Conservation (phyloP, 2,329 filamentous ascomycete species). For the Trichothecium roseum region DNA sequence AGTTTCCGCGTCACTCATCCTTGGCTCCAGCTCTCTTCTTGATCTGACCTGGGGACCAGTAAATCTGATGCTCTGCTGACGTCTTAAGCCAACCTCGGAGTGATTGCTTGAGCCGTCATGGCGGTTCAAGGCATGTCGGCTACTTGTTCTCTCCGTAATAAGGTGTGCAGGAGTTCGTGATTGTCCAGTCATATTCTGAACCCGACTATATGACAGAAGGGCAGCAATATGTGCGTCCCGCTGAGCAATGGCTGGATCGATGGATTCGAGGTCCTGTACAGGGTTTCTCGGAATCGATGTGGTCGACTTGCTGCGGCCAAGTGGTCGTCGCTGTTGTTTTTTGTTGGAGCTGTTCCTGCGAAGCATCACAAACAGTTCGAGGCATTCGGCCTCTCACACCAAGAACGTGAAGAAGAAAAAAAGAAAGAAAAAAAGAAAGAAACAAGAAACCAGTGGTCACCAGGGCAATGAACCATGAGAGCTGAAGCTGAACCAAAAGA, state of each 20-base stretch:
- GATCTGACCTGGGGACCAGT: slow-evolving; percentile 22
- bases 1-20: slow-evolving; percentile 10
- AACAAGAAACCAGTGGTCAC: no score
- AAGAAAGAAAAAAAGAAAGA: no score
- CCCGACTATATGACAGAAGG: slow-evolving; percentile 45
- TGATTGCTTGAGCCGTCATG: slow-evolving; percentile 5
- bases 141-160: no score
- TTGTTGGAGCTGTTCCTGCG: slow-evolving; percentile 35
- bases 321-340: slow-evolving; percentile 25
- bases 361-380: slow-evolving; percentile 26
- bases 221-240: slow-evolving; percentile 55
- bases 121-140: no score
- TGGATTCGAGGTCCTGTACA: slow-evolving; percentile 32
- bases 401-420: no score
- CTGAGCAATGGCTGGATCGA: slow-evolving; percentile 37
- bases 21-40: slow-evolving; percentile 16
- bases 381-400: no score
- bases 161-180: no score
- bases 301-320: slow-evolving; percentile 44
- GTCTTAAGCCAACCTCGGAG: slow-evolving; percentile 17
- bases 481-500: no score
- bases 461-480: no score
- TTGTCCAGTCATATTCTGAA: slow-evolving; percentile 26
- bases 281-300: slow-evolving; percentile 30
- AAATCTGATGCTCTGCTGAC: slow-evolving; percentile 48